Evolutionary conservation across 345 rosid species (phyloP), one percentile per base, ranked within the genome.

Genomic region (Linum lewisii): DNA sequence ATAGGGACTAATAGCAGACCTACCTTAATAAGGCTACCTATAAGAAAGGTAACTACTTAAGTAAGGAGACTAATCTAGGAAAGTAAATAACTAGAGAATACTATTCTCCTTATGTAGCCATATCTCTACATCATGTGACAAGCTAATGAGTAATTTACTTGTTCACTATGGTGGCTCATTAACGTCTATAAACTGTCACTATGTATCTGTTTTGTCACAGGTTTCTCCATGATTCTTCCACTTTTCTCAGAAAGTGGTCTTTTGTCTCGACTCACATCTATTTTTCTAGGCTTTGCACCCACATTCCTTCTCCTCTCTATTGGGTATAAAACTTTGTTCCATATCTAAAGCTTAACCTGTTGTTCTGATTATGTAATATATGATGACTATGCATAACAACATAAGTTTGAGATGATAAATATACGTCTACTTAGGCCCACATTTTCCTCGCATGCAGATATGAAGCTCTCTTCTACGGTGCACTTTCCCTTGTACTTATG

Each of bases 381-480:
- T 19, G 57, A 53, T 60, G 65, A n/a, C n/a, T 20, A 51, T 21
- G 50, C 36, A 6, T 0, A 34, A 6, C 38, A 29, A 8, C 34
- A 26, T 9, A 44, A 54, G 29, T 3, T 21, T 60, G n/a, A 20
- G 58, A 38, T 58, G 24, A 37, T 32, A 50, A 53, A 47, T 38
- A 3, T 42, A 11, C 0, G 2, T 42, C 16, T 8, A 42, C 47
- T 42, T 42, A 3, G 15, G 47, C 15, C 1, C 47, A 11, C 13
- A 42, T 16, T 42, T 42, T 11, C 16, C 16, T 42, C 16, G 23
- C 54, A 42, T 69, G 75, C 76, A 91, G 96, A 70, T 91, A 91
- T 36, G 98, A 91, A 85, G 92, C 95, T 64, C 86, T 84, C 67
- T 91, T 91, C 80, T 88, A 88, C 69, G 79, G 88, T 69, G 92